These are phyloP conservation scores for Xylaria sp. DNA, from an alignment of 2,329 filamentous ascomycete species.

Conservation along the genomic window DNA sequence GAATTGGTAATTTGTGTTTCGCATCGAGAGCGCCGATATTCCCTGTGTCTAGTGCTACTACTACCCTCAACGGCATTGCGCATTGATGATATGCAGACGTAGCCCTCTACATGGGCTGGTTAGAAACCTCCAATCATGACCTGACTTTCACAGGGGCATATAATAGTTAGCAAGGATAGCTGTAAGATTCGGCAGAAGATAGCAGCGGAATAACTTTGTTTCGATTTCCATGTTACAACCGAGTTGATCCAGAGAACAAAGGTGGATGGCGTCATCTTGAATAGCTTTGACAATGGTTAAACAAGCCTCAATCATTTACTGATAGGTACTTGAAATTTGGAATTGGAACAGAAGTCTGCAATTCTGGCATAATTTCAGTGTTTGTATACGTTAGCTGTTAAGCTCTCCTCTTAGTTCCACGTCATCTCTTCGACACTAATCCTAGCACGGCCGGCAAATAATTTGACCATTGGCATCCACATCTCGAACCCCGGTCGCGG, in stretches of 20 bases:
- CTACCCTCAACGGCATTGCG: background rate
- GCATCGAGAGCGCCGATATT: background rate
- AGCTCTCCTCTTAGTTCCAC: background rate
- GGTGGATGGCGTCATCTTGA: background rate
- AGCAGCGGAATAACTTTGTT: background rate
- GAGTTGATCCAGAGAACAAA: background rate
- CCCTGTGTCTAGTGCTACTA: no score
- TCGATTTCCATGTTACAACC: background rate
- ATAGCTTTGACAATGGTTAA: background rate
- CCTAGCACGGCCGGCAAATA: background rate
- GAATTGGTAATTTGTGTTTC: background rate
- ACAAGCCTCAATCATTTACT: background rate
- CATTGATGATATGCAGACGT: background rate
- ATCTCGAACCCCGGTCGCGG: background rate
- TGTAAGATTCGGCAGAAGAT: conserved; percentile 11
- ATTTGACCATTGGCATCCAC: background rate
- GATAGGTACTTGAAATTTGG: background rate
- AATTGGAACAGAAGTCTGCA: background rate
- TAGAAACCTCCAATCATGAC: background rate
- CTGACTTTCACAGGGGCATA: background rate
- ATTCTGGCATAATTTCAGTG: background rate
- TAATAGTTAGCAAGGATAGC: background rate
- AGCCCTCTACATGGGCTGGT: background rate
- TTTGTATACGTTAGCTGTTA: background rate
- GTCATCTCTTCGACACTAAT: background rate